Base-by-base conservation (phyloP, 139 green algal species). In the Pycnococcus provasolii region DNA sequence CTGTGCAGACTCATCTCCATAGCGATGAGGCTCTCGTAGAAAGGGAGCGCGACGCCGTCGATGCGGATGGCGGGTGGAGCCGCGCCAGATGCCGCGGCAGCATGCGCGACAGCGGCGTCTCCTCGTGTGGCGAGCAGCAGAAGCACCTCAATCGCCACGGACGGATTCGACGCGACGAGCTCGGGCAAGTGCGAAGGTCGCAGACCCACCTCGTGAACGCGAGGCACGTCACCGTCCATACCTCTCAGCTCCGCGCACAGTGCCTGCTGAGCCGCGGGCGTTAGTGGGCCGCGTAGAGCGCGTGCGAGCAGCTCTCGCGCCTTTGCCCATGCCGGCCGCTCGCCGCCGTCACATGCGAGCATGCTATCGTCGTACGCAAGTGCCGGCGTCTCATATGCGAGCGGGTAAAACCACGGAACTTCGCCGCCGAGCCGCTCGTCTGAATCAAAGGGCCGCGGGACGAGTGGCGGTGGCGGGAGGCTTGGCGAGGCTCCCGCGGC, bases 1-100 rank as follows among this genome's bases (percentile, higher is more conserved):
- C 65, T 80, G 77, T 95, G 88, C 51, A 95, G 71, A 57, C 67
- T 84, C 78, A 94, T 80, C 37, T 84, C 77, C 70, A 85, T 86
- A 62, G 64, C 60, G 0, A 81, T 81, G 58, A 93, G 73, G 26
- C 26, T 26, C 26, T 26, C 37, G 81, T 78, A 57, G 74, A 51
- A 4, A 78, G 69, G 57, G 80, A 79, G 39, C 64, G 64, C 51
- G 45, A 57, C 47, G 42, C 8, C 6, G 53, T 62, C 13, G 55
- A 5, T 57, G 15, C 51, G 15, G 15, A 26, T 15, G 15, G 15
- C 51, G 15, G 51, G 15, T 57, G 15, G 15, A 57, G 15, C 15
- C 51, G 51, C 15, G 51, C 15, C 15, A 15, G 15, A 57, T 15
- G 51, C 15, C 15, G 15, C 15, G 15, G 15, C 15, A 15, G 15